These are phyloP conservation scores for Phytopythium delawarense DNA, from an alignment of 352 stramenopile species.

Conservation along the genomic window DNA sequence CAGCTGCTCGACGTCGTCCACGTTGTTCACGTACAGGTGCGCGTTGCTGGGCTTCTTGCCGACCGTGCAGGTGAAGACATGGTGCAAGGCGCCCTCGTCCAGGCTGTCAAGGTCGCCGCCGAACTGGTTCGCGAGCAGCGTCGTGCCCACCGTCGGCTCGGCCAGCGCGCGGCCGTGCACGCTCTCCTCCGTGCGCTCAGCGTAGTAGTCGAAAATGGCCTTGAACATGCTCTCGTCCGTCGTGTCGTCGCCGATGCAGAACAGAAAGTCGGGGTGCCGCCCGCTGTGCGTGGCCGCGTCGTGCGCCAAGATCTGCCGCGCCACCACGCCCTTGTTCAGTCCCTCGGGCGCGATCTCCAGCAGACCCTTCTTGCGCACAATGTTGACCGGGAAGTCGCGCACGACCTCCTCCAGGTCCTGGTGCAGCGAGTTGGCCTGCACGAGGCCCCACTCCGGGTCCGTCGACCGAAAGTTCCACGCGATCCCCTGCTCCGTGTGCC, in stretches of 20 bases:
- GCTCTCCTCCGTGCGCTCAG: conserved; percentile 79
- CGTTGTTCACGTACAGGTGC: conserved; percentile 89
- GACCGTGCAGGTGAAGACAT: conserved; percentile 91
- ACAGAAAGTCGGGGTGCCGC: conserved; percentile 91
- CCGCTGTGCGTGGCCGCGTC: conserved; percentile 65
- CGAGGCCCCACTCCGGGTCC: conserved; percentile 95
- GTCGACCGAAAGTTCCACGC: conserved; percentile 97
- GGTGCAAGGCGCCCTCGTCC: conserved; percentile 60
- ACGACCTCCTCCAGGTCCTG: conserved; percentile 79
- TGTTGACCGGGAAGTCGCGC: conserved; percentile 63
- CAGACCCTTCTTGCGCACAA: conserved; percentile 89
- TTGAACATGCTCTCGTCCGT: conserved; percentile 99
- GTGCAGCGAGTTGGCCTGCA: conserved; percentile 94
- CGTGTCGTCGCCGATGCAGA: conserved; percentile 96
- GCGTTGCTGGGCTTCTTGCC: conserved; percentile 90
- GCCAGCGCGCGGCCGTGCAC: conserved; percentile 37
- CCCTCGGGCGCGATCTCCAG: conserved; percentile 95
- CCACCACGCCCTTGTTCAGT: conserved; percentile 95
- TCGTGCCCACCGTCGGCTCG: conserved; percentile 5
- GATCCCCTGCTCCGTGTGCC: conserved; percentile 92
- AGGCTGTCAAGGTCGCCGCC: conserved; percentile 12
- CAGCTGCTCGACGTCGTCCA: conserved; percentile 82
- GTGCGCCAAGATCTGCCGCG: conserved; percentile 93
- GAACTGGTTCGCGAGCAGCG: conserved; percentile 10
- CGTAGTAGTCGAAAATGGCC: conserved; percentile 90